Percentiles rank a stretch among this genome's conserved stretches.
Conservation (phyloP, 2,329 filamentous ascomycete species). For the Hypoxylon sp. region DNA sequence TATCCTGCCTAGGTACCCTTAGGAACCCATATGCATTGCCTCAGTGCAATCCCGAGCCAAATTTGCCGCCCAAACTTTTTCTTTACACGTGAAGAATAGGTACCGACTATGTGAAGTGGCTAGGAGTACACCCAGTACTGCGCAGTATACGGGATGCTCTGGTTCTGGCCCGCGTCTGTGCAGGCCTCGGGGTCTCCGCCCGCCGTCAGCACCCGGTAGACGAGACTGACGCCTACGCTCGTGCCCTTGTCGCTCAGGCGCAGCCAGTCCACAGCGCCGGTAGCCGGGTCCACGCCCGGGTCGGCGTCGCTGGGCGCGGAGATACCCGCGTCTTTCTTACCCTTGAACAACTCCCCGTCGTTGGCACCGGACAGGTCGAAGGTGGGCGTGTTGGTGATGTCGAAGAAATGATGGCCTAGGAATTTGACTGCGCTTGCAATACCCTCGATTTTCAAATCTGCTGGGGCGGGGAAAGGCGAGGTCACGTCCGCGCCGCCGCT, state of each 20-base stretch:
- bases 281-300: conserved; percentile 58
- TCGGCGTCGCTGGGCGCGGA: conserved; percentile 65
- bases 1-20: conserved; percentile 6
- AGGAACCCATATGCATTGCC: not conserved
- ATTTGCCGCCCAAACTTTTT: conserved; percentile 5
- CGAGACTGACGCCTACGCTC: conserved; percentile 56
- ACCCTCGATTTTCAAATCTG: conserved; percentile 56
- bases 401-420: conserved; percentile 78
- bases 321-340: conserved; percentile 63
- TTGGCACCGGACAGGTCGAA: conserved; percentile 66
- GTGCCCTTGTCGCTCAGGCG: conserved; percentile 59
- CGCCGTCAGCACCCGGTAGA: conserved; percentile 69
- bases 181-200: conserved; percentile 64
- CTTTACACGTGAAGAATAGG: not conserved
- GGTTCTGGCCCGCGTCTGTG: conserved; percentile 54
- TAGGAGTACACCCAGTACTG: conserved; percentile 68
- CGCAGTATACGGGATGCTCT: conserved; percentile 69
- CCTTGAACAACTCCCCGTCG: conserved; percentile 59
- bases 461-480: conserved; percentile 60
- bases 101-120: not conserved
- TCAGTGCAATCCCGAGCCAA: not conserved
- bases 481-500: conserved; percentile 52
- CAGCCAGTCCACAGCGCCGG: conserved; percentile 69
- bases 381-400: conserved; percentile 64
- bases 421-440: conserved; percentile 55